phyloP scores from a whole-genome alignment of 495 filamentous ascomycete species.

The Aspergillus coremiiformis region DNA sequence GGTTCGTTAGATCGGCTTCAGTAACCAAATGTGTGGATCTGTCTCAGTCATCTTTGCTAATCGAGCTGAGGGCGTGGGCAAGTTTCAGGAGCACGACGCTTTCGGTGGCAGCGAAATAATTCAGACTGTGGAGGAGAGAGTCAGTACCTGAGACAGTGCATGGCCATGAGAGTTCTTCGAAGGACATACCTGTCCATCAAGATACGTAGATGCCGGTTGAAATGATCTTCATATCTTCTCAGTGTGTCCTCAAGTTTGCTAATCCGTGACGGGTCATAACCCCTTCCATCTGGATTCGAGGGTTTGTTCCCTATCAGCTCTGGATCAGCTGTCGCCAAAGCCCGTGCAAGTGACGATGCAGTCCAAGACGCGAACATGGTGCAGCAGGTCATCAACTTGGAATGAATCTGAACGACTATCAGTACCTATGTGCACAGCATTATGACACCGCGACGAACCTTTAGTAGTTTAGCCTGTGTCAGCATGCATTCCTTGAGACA shows the following conservation, averaged over 20 bases:
- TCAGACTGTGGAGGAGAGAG: constrained; percentile 43
- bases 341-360: constrained; percentile 60
- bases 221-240: constrained; percentile 83
- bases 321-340: constrained; percentile 69
- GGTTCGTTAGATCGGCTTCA: not conserved
- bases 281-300: constrained; percentile 28
- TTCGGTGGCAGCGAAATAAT: constrained; percentile 95
- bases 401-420: constrained; percentile 65
- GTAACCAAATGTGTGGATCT: not conserved
- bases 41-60: constrained; percentile 37
- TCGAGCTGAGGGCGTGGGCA: constrained; percentile 41
- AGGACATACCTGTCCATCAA: constrained; percentile 63
- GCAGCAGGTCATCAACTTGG: constrained; percentile 88
- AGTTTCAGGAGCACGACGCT: constrained; percentile 88
- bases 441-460: constrained; percentile 47
- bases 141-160: not conserved
- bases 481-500: constrained; percentile 99
- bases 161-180: not conserved
- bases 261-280: constrained; percentile 56
- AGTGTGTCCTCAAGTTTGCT: constrained; percentile 78
- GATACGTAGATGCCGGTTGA: constrained; percentile 83
- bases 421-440: constrained; percentile 9
- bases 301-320: constrained; percentile 50
- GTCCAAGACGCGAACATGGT: constrained; percentile 87
- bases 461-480: constrained; percentile 85